phyloP scores from a whole-genome alignment of 2,329 filamentous ascomycete genomes.

The Fusarium pseudograminearum region DNA sequence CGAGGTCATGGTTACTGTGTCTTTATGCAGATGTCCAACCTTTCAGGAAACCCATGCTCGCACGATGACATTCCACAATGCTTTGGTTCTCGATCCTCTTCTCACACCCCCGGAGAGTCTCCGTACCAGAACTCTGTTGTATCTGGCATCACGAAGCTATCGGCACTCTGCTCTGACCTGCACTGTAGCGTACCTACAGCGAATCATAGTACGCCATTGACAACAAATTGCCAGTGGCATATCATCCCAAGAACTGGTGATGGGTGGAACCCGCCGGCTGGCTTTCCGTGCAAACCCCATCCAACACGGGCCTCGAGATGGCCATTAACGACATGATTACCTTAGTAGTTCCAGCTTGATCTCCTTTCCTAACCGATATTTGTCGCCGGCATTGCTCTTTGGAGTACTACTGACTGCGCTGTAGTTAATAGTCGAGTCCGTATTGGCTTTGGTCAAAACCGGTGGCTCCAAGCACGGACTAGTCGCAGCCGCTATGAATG shows the following conservation, averaged over 20 bases:
- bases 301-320: constrained; percentile 15
- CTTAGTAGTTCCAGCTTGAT: neutral
- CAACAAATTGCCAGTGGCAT: neutral
- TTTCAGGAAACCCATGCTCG: constrained; percentile 6
- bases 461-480: constrained; percentile 37
- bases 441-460: constrained; percentile 15
- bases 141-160: constrained; percentile 1
- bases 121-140: constrained; percentile 14
- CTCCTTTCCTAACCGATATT: constrained; percentile 10
- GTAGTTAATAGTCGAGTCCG: neutral
- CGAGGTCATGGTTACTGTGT: constrained; percentile 30
- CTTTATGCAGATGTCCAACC: constrained; percentile 22
- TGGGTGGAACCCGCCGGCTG: constrained; percentile 1
- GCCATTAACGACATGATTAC: neutral
- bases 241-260: neutral
- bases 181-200: neutral
- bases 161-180: neutral
- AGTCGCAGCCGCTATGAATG: constrained; percentile 40
- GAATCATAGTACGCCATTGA: neutral
- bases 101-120: constrained; percentile 29
- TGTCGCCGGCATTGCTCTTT: constrained; percentile 10
- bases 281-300: constrained; percentile 13
- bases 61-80: constrained; percentile 23
- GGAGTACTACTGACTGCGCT: neutral
- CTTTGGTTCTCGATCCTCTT: constrained; percentile 1